Evolutionary conservation across 192 early-diverging fungal genomes (phyloP).

Genomic region (Backusella westeae): DNA sequence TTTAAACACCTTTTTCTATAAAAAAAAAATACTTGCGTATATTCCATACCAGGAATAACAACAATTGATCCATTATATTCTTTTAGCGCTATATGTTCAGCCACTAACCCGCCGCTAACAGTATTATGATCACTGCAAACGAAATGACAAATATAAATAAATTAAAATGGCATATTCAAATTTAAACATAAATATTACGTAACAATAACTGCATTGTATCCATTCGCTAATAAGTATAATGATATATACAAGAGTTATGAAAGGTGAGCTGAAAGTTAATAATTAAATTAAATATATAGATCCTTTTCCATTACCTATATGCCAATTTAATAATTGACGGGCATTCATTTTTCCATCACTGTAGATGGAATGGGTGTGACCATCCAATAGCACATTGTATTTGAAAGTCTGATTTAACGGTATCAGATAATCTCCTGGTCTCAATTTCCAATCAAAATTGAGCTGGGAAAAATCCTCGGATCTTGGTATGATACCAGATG

Average conservation of each 20-base stretch:
- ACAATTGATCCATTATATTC: slow-evolving; percentile 53
- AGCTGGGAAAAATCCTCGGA: slow-evolving; percentile 34
- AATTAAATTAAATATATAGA: neutral
- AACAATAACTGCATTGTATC: slow-evolving; percentile 68
- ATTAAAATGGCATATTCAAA: neutral
- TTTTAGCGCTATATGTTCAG: slow-evolving; percentile 50
- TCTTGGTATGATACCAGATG: slow-evolving; percentile 25
- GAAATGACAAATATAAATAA: neutral
- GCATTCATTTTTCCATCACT: slow-evolving; percentile 62
- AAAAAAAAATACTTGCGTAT: slow-evolving; percentile 38
- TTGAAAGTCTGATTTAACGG: slow-evolving; percentile 35
- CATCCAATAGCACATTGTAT: slow-evolving; percentile 62
- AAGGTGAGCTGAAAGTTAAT: neutral
- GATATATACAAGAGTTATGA: neutral
- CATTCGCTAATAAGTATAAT: slow-evolving; percentile 48
- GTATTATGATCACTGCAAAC: slow-evolving; percentile 65
- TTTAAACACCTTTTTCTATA: too few species aligned
- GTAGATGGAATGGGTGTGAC: slow-evolving; percentile 61
- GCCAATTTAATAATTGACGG: slow-evolving; percentile 59
- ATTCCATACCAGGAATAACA: slow-evolving; percentile 70
- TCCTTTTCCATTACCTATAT: slow-evolving; percentile 40
- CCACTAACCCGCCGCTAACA: slow-evolving; percentile 57
- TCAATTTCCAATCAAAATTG: slow-evolving; percentile 48
- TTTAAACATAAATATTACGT: slow-evolving; percentile 19
- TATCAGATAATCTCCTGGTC: slow-evolving; percentile 44